Evolutionary conservation across 2,329 filamentous ascomycete genomes (phyloP).

Genomic region (Microsporum canis): DNA sequence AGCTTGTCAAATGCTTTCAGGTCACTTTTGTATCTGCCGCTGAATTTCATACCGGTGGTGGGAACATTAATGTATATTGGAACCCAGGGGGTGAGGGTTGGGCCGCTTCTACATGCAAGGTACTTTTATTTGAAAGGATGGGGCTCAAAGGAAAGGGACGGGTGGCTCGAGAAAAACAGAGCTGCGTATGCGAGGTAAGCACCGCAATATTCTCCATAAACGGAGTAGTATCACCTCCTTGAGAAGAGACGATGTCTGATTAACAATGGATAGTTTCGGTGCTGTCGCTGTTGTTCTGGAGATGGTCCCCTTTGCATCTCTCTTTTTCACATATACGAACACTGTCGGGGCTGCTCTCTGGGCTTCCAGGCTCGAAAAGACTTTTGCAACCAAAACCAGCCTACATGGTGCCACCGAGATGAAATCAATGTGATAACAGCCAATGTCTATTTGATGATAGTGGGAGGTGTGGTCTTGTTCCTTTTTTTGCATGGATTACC

Average conservation of each 20-base stretch:
- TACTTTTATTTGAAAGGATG: conserved; percentile 91
- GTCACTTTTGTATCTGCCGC: conserved; percentile 73
- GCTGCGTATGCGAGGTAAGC: conserved; percentile 72
- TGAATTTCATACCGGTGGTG: conserved; percentile 87
- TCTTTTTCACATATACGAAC: conserved; percentile 84
- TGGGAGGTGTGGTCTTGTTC: not conserved
- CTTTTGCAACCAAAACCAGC: conserved; percentile 20
- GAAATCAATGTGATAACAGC: not conserved
- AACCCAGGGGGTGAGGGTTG: conserved; percentile 53
- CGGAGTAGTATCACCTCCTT: not conserved
- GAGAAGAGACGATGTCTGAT: not conserved
- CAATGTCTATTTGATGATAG: not conserved
- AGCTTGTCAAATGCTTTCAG: conserved; percentile 53
- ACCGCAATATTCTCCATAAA: conserved; percentile 4
- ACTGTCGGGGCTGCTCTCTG: conserved; percentile 87
- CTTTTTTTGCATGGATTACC: no score
- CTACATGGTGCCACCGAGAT: not conserved
- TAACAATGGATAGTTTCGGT: conserved; percentile 41
- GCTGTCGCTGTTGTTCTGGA: conserved; percentile 73
- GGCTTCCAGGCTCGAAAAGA: conserved; percentile 70
- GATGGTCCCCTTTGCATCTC: conserved; percentile 69
- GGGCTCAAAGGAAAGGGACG: conserved; percentile 51
- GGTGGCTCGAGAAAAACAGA: conserved; percentile 58
- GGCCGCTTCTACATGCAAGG: conserved; percentile 46
- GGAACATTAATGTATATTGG: conserved; percentile 72